Percentiles rank a stretch among this genome's conserved stretches.
phyloP scores from a whole-genome alignment of 148 eudicot species.

The Polygonum aviculare region DNA sequence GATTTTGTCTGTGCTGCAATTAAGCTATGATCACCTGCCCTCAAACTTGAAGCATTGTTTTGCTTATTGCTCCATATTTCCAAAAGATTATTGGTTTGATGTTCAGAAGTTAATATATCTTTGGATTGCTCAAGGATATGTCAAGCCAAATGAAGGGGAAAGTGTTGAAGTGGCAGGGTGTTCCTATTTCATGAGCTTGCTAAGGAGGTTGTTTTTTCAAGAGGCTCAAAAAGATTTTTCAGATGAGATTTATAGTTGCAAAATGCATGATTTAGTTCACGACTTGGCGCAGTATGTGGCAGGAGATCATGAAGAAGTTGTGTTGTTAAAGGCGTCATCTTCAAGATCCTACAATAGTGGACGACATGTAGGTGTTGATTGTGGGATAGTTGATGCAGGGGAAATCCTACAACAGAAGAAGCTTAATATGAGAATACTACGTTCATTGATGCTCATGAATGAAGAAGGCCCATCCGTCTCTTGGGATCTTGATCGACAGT shows the following conservation, averaged over 20 bases:
- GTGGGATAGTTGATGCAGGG: neutral
- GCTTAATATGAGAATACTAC: neutral
- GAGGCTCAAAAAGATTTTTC: neutral
- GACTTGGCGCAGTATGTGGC: no score
- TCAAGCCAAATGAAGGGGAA: no score
- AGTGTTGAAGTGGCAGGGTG: no score
- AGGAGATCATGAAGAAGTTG: no score
- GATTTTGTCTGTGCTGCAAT: constrained; percentile 1
- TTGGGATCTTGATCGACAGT: no score
- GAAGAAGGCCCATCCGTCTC: no score
- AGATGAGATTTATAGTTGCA: neutral
- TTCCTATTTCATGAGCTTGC: neutral
- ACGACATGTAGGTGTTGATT: neutral
- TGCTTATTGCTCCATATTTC: constrained; percentile 30
- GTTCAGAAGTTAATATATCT: no score
- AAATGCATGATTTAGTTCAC: neutral
- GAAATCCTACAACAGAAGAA: neutral
- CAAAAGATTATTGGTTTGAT: no score
- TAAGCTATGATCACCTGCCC: constrained; percentile 26
- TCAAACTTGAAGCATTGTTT: constrained; percentile 26
- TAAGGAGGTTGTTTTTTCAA: neutral
- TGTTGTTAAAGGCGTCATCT: no score
- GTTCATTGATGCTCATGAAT: neutral
- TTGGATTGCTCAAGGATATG: no score
- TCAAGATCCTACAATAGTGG: no score